phyloP scores from a whole-genome alignment of 2,329 filamentous ascomycete species.

The Trichoderma gracile region DNA sequence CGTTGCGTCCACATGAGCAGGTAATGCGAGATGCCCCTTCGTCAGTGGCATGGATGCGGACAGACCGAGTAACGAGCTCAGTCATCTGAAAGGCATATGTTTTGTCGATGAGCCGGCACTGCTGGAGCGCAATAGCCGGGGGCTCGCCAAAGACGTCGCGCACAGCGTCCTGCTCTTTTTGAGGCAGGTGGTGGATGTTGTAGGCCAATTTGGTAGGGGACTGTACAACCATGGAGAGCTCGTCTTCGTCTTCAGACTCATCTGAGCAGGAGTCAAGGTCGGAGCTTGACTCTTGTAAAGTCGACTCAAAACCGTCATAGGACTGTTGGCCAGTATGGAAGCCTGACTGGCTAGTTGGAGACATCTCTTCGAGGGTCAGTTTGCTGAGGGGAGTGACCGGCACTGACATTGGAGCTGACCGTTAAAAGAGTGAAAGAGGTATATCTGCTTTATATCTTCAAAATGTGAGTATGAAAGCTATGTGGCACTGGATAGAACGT shows the following conservation, averaged over 20 bases:
- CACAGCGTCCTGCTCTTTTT: slow-evolving; percentile 42
- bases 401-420: slow-evolving; percentile 32
- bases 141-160: slow-evolving; percentile 50
- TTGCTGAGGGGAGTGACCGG: slow-evolving; percentile 34
- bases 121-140: slow-evolving; percentile 52
- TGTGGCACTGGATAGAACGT: background rate
- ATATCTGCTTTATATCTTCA: background rate
- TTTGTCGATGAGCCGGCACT: slow-evolving; percentile 48
- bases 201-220: slow-evolving; percentile 47
- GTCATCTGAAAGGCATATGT: slow-evolving; percentile 59
- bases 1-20: slow-evolving; percentile 46
- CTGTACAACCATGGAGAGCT: slow-evolving; percentile 35
- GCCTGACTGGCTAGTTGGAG: slow-evolving; percentile 31
- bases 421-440: background rate
- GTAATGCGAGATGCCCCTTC: slow-evolving; percentile 45
- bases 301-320: slow-evolving; percentile 1
- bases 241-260: slow-evolving; percentile 39
- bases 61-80: slow-evolving; percentile 53
- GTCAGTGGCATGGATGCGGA: slow-evolving; percentile 49
- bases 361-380: slow-evolving; percentile 37
- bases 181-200: slow-evolving; percentile 43
- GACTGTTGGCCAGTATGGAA: slow-evolving; percentile 23
- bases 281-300: slow-evolving; percentile 34
- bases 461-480: background rate
- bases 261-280: slow-evolving; percentile 35